A percentile compares a stretch with the other conserved stretches of the same genome.
Evolutionary conservation across 306 rosid species (phyloP).

Genomic region (Corylus avellana): DNA sequence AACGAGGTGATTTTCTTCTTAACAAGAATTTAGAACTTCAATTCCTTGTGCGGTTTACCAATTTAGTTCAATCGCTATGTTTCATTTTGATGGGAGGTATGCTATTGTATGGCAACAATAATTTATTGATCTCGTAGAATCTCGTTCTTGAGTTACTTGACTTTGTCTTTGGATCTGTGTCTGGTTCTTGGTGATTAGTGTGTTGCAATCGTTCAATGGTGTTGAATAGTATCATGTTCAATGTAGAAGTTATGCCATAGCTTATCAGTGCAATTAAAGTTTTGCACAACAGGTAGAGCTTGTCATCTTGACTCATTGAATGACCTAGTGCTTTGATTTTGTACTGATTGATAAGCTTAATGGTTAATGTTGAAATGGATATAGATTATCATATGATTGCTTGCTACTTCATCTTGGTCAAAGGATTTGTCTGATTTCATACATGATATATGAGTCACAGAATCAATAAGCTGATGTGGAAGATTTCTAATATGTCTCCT

Average conservation of each 20-base stretch:
- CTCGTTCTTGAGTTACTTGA: not conserved
- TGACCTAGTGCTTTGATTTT: not conserved
- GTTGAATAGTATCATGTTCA: not conserved
- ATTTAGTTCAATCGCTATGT: not conserved
- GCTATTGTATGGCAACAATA: not conserved
- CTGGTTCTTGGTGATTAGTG: not conserved
- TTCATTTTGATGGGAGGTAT: slow-evolving; percentile 15
- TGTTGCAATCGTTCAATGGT: not conserved
- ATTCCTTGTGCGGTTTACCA: slow-evolving; percentile 27
- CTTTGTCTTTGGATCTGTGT: not conserved
- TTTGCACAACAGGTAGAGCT: not conserved
- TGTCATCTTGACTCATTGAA: not conserved
- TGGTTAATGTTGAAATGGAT: not conserved
- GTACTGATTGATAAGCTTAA: not conserved
- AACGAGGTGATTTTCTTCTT: slow-evolving; percentile 54
- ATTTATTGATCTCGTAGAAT: not conserved
- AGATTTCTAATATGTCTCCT: slow-evolving; percentile 30
- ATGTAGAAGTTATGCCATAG: not conserved
- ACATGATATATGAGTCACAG: slow-evolving; percentile 6
- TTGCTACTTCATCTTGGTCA: slow-evolving; percentile 10
- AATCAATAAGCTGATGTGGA: slow-evolving; percentile 19
- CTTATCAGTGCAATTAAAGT: not conserved
- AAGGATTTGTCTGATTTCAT: slow-evolving; percentile 9
- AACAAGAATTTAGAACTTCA: slow-evolving; percentile 26
- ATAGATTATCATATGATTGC: slow-evolving; percentile 1